Base-by-base conservation (phyloP, 2,329 filamentous ascomycete species). In the Ophioceras dolichostomum region DNA sequence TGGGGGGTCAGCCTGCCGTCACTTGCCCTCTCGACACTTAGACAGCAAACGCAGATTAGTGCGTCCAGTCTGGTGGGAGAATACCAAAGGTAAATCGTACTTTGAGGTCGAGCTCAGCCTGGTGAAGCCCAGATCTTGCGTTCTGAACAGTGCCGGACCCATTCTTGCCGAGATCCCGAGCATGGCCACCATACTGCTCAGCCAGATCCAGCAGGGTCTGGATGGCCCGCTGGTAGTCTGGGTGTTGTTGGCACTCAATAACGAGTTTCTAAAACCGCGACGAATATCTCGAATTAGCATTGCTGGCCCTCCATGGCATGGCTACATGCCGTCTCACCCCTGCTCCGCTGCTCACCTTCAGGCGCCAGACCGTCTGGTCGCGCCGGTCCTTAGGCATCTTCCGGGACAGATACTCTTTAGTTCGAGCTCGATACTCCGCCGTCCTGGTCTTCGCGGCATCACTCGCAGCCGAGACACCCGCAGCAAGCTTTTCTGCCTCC, bases 341-440 rank as follows among this genome's bases (percentile, higher is more conserved):
- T n/a, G n/a, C n/a, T n/a, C n/a, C n/a, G n/a, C 12, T 21, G 12
- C 49, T 35, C 48, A 59, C 59, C 55, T 76, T 98, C 47, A 98
- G 63, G 27, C 91, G 83, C 73, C 79, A 94, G 50, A 95, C 79
- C 39, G 79, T 80, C 67, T 94, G 87, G 7, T 96, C 87, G 42
- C 88, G 86, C 42, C 91, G 86, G 58, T 96, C 88, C 60, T 89
- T 66, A 1, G 91, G 88, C 61, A 98, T 72, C 70, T 96, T 98
- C 51, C 79, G 73, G 48, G 76, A 70, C 39, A 95, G 64, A 56
- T 96, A 96, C 47, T 83, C 75, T 53, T 71, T 77, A 19, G 80
- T 49, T 24, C 56, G 56, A 34, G 51, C 51, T 3, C 57, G 57
- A 39, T 64, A 63, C 45, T 60, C 54, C 1, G 54, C 49, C 7